Evolutionary conservation across 179 eudicot species (phyloP).

Genomic region (Beta lomatogona): DNA sequence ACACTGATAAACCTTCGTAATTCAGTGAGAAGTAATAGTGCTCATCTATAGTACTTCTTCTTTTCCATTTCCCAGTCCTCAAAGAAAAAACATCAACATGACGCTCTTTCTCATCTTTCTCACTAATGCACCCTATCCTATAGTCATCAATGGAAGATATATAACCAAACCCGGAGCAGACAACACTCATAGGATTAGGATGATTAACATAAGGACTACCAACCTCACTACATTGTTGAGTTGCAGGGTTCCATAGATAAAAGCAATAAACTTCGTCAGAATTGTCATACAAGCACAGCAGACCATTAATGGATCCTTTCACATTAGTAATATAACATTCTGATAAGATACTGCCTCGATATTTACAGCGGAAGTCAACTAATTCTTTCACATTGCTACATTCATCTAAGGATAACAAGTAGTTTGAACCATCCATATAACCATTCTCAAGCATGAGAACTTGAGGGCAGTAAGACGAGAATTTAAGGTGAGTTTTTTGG

Average conservation of each 20-base stretch:
- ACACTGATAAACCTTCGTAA: background rate
- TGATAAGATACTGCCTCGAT: too few relatives aligned
- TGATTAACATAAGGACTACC: background rate
- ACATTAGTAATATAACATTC: too few relatives aligned
- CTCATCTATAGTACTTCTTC: too few relatives aligned
- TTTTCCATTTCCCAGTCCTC: conserved; percentile 7
- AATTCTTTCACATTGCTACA: background rate
- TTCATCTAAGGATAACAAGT: background rate
- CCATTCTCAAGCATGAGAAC: background rate
- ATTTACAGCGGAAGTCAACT: background rate
- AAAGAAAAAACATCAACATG: background rate
- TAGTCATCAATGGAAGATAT: conserved; percentile 13
- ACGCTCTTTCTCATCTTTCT: too few relatives aligned
- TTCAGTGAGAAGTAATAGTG: background rate
- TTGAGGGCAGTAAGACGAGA: background rate
- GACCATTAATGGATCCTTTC: background rate
- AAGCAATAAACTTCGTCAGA: background rate
- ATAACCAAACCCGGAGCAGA: conserved; percentile 2
- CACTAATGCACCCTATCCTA: background rate
- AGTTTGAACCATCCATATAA: background rate
- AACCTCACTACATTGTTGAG: background rate
- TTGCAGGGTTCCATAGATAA: conserved; percentile 10
- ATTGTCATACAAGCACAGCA: background rate
- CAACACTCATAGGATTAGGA: background rate
- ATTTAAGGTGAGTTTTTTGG: background rate